These are phyloP conservation scores for Chrysosphaeria jannelii DNA, from an alignment of 2,329 filamentous ascomycete genomes.

Conservation along the genomic window DNA sequence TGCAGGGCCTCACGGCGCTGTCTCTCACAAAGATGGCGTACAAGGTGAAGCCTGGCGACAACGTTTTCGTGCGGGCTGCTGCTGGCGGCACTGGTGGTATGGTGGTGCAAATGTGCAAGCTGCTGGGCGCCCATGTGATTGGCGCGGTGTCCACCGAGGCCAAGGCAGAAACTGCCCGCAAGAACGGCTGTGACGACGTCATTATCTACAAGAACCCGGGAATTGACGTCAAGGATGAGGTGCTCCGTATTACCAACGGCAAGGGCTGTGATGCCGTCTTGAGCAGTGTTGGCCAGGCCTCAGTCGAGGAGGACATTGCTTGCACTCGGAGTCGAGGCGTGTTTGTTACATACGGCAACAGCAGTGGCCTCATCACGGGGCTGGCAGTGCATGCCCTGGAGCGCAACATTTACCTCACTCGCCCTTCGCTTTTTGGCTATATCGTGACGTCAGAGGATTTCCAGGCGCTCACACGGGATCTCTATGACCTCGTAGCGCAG, in stretches of 20 bases:
- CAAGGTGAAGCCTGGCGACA: constrained; percentile 5
- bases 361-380: not conserved
- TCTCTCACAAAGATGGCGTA: constrained; percentile 43
- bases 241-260: not conserved
- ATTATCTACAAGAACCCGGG: constrained; percentile 37
- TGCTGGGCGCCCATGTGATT: constrained; percentile 49
- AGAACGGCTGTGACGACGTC: constrained; percentile 39
- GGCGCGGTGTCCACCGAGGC: constrained; percentile 46
- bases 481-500: too few species aligned
- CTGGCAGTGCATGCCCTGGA: too few species aligned
- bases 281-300: not conserved
- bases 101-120: constrained; percentile 43
- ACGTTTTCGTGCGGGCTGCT: constrained; percentile 59
- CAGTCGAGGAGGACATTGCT: not conserved
- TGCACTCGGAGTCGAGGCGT: not conserved
- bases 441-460: too few species aligned
- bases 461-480: too few species aligned
- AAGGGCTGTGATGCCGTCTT: not conserved
- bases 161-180: constrained; percentile 40
- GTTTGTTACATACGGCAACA: not conserved
- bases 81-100: constrained; percentile 56
- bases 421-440: too few species aligned
- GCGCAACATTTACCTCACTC: too few species aligned
- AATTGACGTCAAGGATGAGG: constrained; percentile 12
- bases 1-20: constrained; percentile 62